phyloP scores from a whole-genome alignment of 2,329 filamentous ascomycete species.

The Stachybotrys chartarum region DNA sequence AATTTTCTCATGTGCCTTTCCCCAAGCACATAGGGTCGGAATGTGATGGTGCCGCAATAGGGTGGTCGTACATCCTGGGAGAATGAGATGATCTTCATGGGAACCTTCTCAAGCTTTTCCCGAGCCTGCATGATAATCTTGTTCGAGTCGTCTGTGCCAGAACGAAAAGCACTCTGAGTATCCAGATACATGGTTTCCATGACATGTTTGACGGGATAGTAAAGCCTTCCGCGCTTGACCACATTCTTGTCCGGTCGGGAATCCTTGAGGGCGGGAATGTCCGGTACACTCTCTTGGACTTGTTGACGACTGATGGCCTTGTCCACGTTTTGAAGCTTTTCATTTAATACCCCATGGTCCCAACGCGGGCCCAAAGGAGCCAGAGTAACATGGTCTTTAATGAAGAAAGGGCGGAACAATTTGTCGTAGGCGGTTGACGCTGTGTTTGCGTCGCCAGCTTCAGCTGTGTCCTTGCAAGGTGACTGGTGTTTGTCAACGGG shows the following conservation, averaged over 20 bases:
- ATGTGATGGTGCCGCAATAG: constrained; percentile 68
- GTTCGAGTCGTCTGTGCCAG: constrained; percentile 26
- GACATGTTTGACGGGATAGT: constrained; percentile 52
- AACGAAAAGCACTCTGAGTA: constrained; percentile 28
- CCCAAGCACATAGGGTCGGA: constrained; percentile 39
- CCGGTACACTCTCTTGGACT: constrained; percentile 32
- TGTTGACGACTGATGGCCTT: constrained; percentile 41
- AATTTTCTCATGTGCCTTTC: constrained; percentile 39
- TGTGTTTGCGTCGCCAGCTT: constrained; percentile 17
- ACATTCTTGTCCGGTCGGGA: constrained; percentile 12
- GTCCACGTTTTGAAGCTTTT: constrained; percentile 45
- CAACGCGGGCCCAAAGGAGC: constrained; percentile 53
- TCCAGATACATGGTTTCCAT: constrained; percentile 48
- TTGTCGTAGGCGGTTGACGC: constrained; percentile 53
- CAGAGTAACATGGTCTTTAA: constrained; percentile 66
- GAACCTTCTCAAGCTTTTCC: constrained; percentile 41
- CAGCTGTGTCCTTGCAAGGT: constrained; percentile 7
- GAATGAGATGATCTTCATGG: constrained; percentile 57
- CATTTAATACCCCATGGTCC: constrained; percentile 48
- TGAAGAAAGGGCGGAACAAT: constrained; percentile 73
- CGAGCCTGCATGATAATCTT: constrained; percentile 25
- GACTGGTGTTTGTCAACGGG: background rate
- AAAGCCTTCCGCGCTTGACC: constrained; percentile 36
- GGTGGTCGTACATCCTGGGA: constrained; percentile 59
- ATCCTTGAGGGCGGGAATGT: constrained; percentile 37